Evolutionary conservation across 352 stramenopile genomes (phyloP).

Genomic region (Pythium scleroteichum): DNA sequence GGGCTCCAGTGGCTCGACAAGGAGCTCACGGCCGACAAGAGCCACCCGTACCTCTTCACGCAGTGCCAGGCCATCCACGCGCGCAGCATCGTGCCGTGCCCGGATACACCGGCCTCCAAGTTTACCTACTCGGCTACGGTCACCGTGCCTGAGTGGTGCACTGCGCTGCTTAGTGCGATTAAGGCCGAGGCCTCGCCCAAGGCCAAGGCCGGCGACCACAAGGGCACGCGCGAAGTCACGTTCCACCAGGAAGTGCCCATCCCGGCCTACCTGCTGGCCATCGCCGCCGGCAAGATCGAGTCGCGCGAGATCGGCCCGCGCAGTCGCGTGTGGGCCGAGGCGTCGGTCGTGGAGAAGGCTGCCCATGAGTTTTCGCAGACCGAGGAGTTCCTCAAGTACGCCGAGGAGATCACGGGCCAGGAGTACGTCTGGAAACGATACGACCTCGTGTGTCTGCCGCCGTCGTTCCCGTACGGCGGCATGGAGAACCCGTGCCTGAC

Average conservation of each 20-base stretch:
- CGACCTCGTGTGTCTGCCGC: conserved; percentile 95
- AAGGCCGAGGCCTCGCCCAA: conserved; percentile 28
- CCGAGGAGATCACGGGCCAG: conserved; percentile 91
- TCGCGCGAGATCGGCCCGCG: conserved; percentile 87
- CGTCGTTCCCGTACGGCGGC: conserved; percentile 94
- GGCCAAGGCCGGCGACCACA: conserved; percentile 22
- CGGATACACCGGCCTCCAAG: conserved; percentile 93
- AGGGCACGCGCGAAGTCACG: conserved; percentile 46
- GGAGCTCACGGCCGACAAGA: conserved; percentile 93
- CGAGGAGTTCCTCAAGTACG: conserved; percentile 91
- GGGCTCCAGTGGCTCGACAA: conserved; percentile 61
- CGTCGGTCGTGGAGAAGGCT: conserved; percentile 87
- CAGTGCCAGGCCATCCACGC: conserved; percentile 96
- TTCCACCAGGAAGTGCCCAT: conserved; percentile 85
- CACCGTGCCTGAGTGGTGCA: conserved; percentile 54
- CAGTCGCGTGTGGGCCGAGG: conserved; percentile 37
- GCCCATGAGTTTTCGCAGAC: conserved; percentile 91
- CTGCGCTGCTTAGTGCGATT: conserved; percentile 91
- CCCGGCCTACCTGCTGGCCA: conserved; percentile 18
- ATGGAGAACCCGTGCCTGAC: conserved; percentile 98
- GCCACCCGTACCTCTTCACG: conserved; percentile 94
- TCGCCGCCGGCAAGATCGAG: conserved; percentile 81
- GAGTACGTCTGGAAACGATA: conserved; percentile 78
- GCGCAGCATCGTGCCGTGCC: conserved; percentile 94
- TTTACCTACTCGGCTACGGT: conserved; percentile 92